Evolutionary conservation across 345 rosid genomes (phyloP), one percentile per base, ranked within the genome.

Genomic region (Hypericum perforatum): DNA sequence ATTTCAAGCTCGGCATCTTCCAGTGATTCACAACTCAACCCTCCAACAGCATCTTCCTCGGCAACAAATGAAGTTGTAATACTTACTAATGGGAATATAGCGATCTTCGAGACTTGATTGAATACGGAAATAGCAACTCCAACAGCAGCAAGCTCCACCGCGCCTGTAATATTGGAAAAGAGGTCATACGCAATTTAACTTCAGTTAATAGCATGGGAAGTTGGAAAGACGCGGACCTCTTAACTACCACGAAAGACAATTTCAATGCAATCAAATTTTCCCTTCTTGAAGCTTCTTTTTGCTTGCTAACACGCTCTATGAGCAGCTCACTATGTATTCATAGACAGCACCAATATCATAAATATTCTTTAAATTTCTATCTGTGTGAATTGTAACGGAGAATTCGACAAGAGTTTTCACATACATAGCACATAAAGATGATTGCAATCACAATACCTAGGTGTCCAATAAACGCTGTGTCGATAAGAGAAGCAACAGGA

Each of bases 1-100:
- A 45, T 50, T 67, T 49, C 61, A 49, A 60, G 44, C 43, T n/a
- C 45, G 50, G 32, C 37, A 29, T 13, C 40, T 43, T 54, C 70
- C 14, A 46, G 54, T 2, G 43, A 47, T 11, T 42, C 42, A 13
- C 39, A n/a, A 39, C 41, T 22, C 7, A 32, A 22, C 36, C 22
- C 45, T 61, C 48, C 58, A 9, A 40, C 36, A 43, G 66, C n/a
- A 41, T 67, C 66, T 56, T 67, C 71, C 49, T 60, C 61, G 0
- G 71, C 71, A 41, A 61, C 71, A 12, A 67, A 41, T 14, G 71
- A 67, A 9, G 71, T 67, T 10, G 71, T 67, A 36, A 67, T 58
- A 50, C 71, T 67, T 8, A 67, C 71, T 39, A 67, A 58, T 39
- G 71, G 71, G 49, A 67, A 67, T 49, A 67, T 61, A 40, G 71